These are phyloP conservation scores for Fragaria ananassa DNA, from an alignment of 306 rosid species.

Conservation along the genomic window DNA sequence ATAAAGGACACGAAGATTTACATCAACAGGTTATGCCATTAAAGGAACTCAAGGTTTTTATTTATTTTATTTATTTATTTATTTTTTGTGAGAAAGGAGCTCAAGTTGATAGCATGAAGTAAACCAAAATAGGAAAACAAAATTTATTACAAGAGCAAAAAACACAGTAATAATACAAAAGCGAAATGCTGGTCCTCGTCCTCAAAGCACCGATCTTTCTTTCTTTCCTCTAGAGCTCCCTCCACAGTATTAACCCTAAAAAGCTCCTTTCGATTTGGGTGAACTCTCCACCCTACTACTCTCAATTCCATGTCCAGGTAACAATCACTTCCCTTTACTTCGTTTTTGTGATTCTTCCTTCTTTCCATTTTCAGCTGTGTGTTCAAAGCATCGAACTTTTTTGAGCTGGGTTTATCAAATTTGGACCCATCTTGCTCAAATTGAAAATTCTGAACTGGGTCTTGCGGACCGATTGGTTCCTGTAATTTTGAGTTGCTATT, in stretches of 20 bases:
- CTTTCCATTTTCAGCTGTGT: neutral
- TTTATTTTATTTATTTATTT: too few relatives aligned
- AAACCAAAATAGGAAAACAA: too few relatives aligned
- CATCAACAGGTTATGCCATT: too few relatives aligned
- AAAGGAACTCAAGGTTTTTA: too few relatives aligned
- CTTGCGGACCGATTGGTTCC: neutral
- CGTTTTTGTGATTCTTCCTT: neutral
- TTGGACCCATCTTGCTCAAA: neutral
- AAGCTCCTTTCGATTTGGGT: neutral
- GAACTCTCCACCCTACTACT: too few relatives aligned
- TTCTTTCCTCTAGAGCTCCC: neutral
- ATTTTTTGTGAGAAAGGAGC: too few relatives aligned
- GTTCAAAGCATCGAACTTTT: neutral
- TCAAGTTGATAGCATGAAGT: too few relatives aligned
- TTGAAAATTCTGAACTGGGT: neutral
- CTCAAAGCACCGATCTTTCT: neutral
- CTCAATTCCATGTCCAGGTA: conserved; percentile 4
- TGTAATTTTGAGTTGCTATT: neutral
- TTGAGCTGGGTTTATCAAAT: neutral
- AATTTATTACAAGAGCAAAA: too few relatives aligned
- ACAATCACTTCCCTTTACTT: neutral
- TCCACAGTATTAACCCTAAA: neutral
- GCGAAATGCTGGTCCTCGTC: neutral
- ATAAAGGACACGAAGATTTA: too few relatives aligned
- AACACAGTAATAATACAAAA: too few relatives aligned